phyloP scores from a whole-genome alignment of 2,329 filamentous ascomycete genomes.

The Fusarium lateritium region DNA sequence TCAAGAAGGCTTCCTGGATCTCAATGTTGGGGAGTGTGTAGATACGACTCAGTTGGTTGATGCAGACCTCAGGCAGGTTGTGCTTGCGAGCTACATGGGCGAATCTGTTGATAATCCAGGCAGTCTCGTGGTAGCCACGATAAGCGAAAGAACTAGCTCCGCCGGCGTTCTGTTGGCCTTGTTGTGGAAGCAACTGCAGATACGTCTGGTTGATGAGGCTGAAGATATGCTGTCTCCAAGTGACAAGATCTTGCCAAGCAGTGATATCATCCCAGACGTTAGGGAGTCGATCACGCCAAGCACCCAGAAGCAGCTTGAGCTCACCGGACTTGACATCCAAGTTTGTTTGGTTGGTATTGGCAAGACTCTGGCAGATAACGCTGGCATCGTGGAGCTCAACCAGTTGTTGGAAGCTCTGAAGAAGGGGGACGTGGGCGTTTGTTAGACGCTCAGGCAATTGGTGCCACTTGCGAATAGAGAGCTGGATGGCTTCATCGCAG shows the following conservation, averaged over 20 bases:
- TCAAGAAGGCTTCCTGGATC: constrained; percentile 98
- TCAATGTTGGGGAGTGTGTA: constrained; percentile 99
- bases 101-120: constrained; percentile 99
- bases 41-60: constrained; percentile 95
- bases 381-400: constrained; percentile 98
- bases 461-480: constrained; percentile 98
- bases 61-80: constrained; percentile 95
- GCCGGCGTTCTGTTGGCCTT: constrained; percentile 81
- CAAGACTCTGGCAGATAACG: constrained; percentile 92
- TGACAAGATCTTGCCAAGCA: constrained; percentile 99
- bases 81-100: constrained; percentile 98
- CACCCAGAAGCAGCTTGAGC: constrained; percentile 91
- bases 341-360: constrained; percentile 86
- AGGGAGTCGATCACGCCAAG: constrained; percentile 94
- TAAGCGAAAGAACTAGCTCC: constrained; percentile 93
- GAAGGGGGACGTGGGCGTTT: constrained; percentile 92
- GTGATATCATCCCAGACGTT: constrained; percentile 99
- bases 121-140: constrained; percentile 97
- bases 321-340: constrained; percentile 96
- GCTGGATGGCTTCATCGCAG: constrained; percentile 96
- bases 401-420: constrained; percentile 98
- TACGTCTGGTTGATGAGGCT: constrained; percentile 96
- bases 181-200: constrained; percentile 83
- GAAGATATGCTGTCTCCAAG: constrained; percentile 99
- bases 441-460: constrained; percentile 95